phyloP scores from a whole-genome alignment of 768 basidiomycete species.

The Glaciozyma antarctica region DNA sequence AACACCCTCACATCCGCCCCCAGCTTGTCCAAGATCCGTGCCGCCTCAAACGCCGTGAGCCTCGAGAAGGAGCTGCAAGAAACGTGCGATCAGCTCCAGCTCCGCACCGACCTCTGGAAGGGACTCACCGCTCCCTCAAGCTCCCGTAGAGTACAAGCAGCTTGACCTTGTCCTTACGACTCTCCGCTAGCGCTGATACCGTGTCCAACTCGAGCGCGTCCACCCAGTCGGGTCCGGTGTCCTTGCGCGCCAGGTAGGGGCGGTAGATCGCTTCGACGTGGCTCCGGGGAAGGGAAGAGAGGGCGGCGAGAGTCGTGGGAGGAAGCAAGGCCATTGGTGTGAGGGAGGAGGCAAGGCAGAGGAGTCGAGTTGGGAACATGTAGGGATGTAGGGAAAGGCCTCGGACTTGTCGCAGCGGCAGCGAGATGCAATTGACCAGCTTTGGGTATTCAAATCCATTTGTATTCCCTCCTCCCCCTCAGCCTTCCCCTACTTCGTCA shows the following conservation, averaged over 20 bases:
- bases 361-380: too few relatives aligned
- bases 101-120: too few relatives aligned
- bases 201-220: conserved; percentile 34
- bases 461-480: too few relatives aligned
- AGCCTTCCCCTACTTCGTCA: too few relatives aligned
- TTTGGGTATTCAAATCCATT: too few relatives aligned
- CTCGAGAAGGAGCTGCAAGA: conserved; percentile 37
- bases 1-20: conserved; percentile 39
- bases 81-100: background rate
- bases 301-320: too few relatives aligned
- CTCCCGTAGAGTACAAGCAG: conserved; percentile 39
- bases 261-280: conserved; percentile 6
- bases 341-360: too few relatives aligned
- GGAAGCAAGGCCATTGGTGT: too few relatives aligned
- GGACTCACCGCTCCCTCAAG: conserved; percentile 36
- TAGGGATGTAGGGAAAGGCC: too few relatives aligned
- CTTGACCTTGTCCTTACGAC: conserved; percentile 15
- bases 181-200: conserved; percentile 21
- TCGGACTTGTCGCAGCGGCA: too few relatives aligned
- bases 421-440: too few relatives aligned
- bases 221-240: conserved; percentile 34
- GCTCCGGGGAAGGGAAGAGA: too few relatives aligned
- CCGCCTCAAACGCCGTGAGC: conserved; percentile 38
- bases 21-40: conserved; percentile 35
- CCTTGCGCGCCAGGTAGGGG: conserved; percentile 11